Percentiles rank a stretch among this genome's conserved stretches.
Evolutionary conservation across 108 stramenopile genomes (phyloP).

Genomic region (Epithemia pelagica): DNA sequence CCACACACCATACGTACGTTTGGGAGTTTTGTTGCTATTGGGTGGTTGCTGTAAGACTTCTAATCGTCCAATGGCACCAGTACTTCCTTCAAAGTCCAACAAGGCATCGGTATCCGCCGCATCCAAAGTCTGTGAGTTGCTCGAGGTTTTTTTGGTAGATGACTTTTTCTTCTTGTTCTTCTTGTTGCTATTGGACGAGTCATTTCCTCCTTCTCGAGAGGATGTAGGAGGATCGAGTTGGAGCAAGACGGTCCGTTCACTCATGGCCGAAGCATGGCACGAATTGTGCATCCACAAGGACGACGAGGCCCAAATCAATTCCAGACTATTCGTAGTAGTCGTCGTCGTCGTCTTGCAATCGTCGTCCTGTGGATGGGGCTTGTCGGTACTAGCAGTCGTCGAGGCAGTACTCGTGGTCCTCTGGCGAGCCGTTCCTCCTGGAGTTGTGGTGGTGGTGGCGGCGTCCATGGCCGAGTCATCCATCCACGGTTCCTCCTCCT

Average conservation of each 20-base stretch:
- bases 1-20: too few species aligned
- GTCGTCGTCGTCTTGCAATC: not conserved
- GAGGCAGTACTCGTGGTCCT: too few species aligned
- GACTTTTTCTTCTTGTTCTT: not conserved
- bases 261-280: not conserved
- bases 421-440: too few species aligned
- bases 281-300: not conserved
- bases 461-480: too few species aligned
- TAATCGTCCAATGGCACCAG: constrained; percentile 75
- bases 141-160: not conserved
- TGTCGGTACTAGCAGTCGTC: too few species aligned
- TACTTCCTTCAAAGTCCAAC: constrained; percentile 63
- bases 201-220: too few species aligned
- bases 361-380: not conserved
- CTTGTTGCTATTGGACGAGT: not conserved
- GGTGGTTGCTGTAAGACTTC: too few species aligned
- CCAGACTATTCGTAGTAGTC: not conserved
- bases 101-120: constrained; percentile 8
- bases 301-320: not conserved
- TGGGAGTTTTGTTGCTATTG: too few species aligned
- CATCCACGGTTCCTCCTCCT: too few species aligned
- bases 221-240: not conserved
- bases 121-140: not conserved
- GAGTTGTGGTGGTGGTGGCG: too few species aligned
- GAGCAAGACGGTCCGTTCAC: not conserved